These are phyloP conservation scores for Acanthochlamys bracteata DNA, from an alignment of 106 monocot species.

Conservation along the genomic window DNA sequence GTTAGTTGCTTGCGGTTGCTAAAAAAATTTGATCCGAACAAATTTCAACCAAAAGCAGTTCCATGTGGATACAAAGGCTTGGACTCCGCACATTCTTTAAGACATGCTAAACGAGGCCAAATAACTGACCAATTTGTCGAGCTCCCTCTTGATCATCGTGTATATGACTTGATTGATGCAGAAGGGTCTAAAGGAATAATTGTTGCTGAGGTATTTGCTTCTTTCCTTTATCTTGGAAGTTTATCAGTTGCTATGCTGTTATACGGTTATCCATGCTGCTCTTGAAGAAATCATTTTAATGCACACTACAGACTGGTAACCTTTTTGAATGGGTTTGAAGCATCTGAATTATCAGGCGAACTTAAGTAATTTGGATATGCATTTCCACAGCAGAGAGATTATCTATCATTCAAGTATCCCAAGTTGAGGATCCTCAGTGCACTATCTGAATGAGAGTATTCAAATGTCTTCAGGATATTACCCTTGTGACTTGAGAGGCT, in stretches of 20 bases:
- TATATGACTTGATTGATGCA: conserved; percentile 88
- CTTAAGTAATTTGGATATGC: too few relatives aligned
- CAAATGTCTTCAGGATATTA: too few relatives aligned
- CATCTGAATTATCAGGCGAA: too few relatives aligned
- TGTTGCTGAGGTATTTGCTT: conserved; percentile 50
- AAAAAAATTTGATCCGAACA: conserved; percentile 65
- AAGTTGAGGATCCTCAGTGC: too few relatives aligned
- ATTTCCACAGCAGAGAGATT: too few relatives aligned
- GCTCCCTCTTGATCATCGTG: conserved; percentile 65
- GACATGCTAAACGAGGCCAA: conserved; percentile 53
- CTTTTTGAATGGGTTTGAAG: too few relatives aligned
- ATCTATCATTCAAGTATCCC: too few relatives aligned
- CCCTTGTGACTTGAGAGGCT: too few relatives aligned
- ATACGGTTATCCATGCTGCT: not conserved
- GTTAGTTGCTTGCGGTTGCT: conserved; percentile 57
- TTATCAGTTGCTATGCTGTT: not conserved
- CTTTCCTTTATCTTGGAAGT: not conserved
- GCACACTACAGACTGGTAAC: too few relatives aligned
- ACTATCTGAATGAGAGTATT: too few relatives aligned
- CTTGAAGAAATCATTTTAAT: too few relatives aligned
- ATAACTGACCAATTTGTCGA: conserved; percentile 77
- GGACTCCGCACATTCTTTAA: conserved; percentile 17
- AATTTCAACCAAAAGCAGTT: conserved; percentile 52
- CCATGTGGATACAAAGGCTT: conserved; percentile 25
- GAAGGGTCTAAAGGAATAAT: conserved; percentile 87